phyloP scores from a whole-genome alignment of 495 filamentous ascomycete species.

The Staphylotrichum tortipilum region DNA sequence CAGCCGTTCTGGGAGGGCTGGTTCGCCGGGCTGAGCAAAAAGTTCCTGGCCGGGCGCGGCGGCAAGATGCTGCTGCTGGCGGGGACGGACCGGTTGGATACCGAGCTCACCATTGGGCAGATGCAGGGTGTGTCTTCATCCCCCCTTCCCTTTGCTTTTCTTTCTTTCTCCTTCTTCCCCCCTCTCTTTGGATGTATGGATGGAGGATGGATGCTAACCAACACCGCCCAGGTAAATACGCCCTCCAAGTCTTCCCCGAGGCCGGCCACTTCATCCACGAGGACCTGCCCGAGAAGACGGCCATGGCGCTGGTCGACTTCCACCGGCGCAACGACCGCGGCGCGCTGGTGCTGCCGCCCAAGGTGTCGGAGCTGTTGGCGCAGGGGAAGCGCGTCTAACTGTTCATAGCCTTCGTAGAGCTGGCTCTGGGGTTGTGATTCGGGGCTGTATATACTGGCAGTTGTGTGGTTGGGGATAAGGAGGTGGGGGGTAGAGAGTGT shows the following conservation, averaged over 20 bases:
- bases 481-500: no score
- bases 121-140: slow-evolving; percentile 89
- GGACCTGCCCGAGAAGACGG: slow-evolving; percentile 82
- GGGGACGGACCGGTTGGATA: slow-evolving; percentile 89
- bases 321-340: slow-evolving; percentile 81
- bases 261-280: slow-evolving; percentile 96
- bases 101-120: slow-evolving; percentile 92
- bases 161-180: not conserved
- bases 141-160: slow-evolving; percentile 1
- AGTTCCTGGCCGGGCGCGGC: slow-evolving; percentile 76
- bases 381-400: slow-evolving; percentile 44
- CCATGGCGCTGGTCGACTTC: slow-evolving; percentile 78
- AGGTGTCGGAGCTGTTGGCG: slow-evolving; percentile 56
- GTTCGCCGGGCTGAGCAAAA: slow-evolving; percentile 79
- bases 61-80: slow-evolving; percentile 88
- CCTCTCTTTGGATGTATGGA: not conserved
- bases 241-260: slow-evolving; percentile 87
- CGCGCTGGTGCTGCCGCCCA: slow-evolving; percentile 78
- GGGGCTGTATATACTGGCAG: no score
- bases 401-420: no score
- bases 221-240: slow-evolving; percentile 95
- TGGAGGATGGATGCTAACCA: no score
- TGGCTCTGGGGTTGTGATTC: no score
- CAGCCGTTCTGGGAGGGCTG: slow-evolving; percentile 91
- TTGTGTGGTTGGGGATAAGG: no score